Evolutionary conservation across 2,329 filamentous ascomycete species (phyloP).

Genomic region (Neofusicoccum sp.): DNA sequence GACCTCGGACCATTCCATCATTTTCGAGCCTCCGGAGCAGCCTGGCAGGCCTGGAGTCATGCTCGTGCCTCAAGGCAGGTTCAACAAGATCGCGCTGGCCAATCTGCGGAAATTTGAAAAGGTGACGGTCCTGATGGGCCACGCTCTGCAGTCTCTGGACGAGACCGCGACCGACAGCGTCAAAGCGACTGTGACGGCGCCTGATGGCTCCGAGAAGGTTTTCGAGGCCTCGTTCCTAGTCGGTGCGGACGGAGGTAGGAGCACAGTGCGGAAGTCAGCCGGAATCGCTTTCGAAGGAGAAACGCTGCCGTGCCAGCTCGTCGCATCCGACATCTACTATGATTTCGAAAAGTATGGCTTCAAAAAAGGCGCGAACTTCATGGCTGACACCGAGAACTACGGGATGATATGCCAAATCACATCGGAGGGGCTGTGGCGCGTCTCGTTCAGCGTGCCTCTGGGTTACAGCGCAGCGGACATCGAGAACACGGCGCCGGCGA

Average conservation of each 20-base stretch:
- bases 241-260: constrained; percentile 36
- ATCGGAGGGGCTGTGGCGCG: constrained; percentile 42
- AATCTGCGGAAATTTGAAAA: constrained; percentile 24
- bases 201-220: constrained; percentile 15
- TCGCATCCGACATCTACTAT: constrained; percentile 43
- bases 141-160: constrained; percentile 25
- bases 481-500: constrained; percentile 30
- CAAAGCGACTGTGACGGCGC: not conserved
- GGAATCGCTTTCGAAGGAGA: constrained; percentile 34
- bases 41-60: constrained; percentile 29
- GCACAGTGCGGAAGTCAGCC: constrained; percentile 24
- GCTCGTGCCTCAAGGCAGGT: constrained; percentile 37
- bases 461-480: constrained; percentile 29
- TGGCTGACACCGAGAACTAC: constrained; percentile 42
- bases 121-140: constrained; percentile 30
- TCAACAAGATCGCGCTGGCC: constrained; percentile 32
- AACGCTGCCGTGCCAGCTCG: constrained; percentile 40
- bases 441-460: constrained; percentile 43
- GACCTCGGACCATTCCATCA: constrained; percentile 22
- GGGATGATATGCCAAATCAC: constrained; percentile 40
- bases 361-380: constrained; percentile 41
- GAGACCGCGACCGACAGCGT: constrained; percentile 18
- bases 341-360: constrained; percentile 41
- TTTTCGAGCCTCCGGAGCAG: constrained; percentile 28
- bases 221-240: constrained; percentile 34